Evolutionary conservation across 2,329 filamentous ascomycete genomes (phyloP), one percentile per base, ranked within the genome.

Genomic region (Diplodia scrobiculata): DNA sequence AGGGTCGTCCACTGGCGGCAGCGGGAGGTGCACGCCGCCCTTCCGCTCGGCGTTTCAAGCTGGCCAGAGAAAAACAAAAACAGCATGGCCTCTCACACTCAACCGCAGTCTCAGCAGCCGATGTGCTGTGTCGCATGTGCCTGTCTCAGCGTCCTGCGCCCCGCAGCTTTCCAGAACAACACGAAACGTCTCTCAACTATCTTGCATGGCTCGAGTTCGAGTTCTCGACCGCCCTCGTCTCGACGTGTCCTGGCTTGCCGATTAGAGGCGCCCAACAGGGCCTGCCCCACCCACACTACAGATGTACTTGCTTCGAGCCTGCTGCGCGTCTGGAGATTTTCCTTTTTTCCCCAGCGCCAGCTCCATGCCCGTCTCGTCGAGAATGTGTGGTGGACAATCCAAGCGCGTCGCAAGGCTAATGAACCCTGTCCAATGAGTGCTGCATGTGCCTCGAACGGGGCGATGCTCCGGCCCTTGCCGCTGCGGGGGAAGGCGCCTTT

Each of bases 51-150:
- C 29, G 45, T 50, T 62, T 62, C 58, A 59, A n/a, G 55, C 55
- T 9, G 25, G 21, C 34, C 38, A 38, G n/a, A 17, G 25, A 21
- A 25, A 45, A 58, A 36, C 1, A 45, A 41, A 41, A 41, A n/a
- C 41, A 60, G 38, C 55, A 47, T 47, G 25, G 25, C 55, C 55
- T 34, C 38, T 32, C 25, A 50, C 27, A 51, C 45, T 34, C 45
- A 25, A 5, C 58, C 45, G 48, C 45, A 19, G 58, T 62, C 58
- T 62, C 58, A 62, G 32, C 41, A 62, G 29, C 58, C 58, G 58
- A 62, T 25, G 27, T 5, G 19, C 3, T n/a, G 14, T 48, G 38
- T 60, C 58, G 36, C 58, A 62, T 19, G 58, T 62, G 13, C 29
- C 45, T 62, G 58, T 51, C 45, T 62, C 58, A 51, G 41, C 58